These are phyloP conservation scores for Phyllosticta capitalensis DNA, from an alignment of 2,329 filamentous ascomycete species.

Conservation along the genomic window DNA sequence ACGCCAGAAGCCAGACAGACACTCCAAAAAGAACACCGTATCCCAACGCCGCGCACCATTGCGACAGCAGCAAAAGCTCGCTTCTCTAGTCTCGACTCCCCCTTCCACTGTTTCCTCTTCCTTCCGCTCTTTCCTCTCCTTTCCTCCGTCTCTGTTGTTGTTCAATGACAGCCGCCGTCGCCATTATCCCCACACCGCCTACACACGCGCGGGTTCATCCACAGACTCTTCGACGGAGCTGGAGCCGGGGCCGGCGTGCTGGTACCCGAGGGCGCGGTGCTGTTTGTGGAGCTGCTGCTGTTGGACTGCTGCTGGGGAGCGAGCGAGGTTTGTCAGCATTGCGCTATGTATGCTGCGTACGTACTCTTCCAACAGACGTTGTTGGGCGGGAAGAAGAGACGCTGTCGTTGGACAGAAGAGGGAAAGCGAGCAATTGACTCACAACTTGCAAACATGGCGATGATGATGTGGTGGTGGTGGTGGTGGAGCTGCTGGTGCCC, in stretches of 20 bases:
- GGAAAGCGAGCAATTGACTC: not conserved
- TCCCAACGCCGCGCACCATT: no score
- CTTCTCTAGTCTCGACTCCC: no score
- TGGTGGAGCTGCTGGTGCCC: not conserved
- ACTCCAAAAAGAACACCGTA: no score
- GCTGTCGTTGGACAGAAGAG: not conserved
- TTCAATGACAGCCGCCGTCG: not conserved
- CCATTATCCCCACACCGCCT: not conserved
- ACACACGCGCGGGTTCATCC: not conserved
- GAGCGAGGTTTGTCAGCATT: not conserved
- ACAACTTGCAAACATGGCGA: not conserved
- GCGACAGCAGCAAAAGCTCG: no score
- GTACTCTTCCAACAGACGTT: no score
- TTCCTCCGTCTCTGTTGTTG: no score
- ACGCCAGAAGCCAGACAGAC: no score
- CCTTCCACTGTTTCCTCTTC: no score
- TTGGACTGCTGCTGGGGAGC: not conserved
- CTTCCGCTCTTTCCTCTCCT: no score
- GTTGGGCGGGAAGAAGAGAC: no score
- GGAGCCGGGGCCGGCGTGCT: not conserved
- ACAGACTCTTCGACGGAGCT: not conserved
- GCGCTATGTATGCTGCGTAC: no score
- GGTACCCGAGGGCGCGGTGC: not conserved
- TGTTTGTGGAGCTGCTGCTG: not conserved
- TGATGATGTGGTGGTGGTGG: not conserved